Conservation (phyloP, 345 rosid genomes). For the Aquilaria malaccensis region DNA sequence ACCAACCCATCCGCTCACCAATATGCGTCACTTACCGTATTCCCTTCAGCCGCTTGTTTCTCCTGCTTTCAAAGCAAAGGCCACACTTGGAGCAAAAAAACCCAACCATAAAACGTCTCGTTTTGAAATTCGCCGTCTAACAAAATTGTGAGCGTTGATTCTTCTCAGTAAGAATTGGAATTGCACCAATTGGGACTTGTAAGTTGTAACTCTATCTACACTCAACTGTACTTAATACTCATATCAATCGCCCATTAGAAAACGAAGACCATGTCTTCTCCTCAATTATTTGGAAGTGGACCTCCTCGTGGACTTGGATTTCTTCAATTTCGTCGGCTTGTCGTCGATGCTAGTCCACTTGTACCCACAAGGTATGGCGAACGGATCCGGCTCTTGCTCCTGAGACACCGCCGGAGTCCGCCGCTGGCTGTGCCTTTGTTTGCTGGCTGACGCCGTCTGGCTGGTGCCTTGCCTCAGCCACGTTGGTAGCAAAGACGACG, state of each 20-base stretch:
- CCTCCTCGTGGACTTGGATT: constrained; percentile 49
- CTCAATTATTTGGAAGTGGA: constrained; percentile 15
- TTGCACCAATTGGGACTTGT: no score
- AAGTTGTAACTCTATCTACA: no score
- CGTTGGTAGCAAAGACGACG: constrained; percentile 28
- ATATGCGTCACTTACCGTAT: no score
- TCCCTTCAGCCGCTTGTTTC: no score
- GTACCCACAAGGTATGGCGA: constrained; percentile 80
- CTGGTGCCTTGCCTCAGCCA: constrained; percentile 58
- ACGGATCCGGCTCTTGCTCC: constrained; percentile 46
- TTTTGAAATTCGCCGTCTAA: no score
- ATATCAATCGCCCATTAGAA: neutral
- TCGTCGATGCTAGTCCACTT: constrained; percentile 50
- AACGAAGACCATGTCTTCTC: constrained; percentile 31
- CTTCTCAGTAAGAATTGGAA: no score
- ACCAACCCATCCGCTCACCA: no score
- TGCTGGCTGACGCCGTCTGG: constrained; percentile 29
- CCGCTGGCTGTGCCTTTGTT: constrained; percentile 33
- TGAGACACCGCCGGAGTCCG: constrained; percentile 10
- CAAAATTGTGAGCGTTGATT: no score
- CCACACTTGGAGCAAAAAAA: no score
- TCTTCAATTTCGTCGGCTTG: constrained; percentile 49
- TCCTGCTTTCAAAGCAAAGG: no score
- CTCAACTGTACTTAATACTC: no score
- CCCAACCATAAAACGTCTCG: no score